A percentile compares a stretch with the other conserved stretches of the same genome.
phyloP scores from a whole-genome alignment of 441 rosid species.

The Iberis amara region DNA sequence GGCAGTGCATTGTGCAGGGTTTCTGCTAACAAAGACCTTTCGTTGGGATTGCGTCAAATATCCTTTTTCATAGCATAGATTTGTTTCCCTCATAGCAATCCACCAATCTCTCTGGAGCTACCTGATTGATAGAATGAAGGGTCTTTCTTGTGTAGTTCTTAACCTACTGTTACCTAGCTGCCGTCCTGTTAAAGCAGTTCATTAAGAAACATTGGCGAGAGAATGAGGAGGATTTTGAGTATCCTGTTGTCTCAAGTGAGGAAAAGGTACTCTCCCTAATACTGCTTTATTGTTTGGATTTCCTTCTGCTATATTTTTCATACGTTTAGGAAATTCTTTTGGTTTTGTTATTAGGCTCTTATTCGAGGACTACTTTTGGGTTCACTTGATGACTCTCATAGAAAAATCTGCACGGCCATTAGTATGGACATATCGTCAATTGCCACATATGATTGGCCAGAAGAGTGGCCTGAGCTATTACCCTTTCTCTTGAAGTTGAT shows the following conservation, averaged over 20 bases:
- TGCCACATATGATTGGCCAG: constrained; percentile 88
- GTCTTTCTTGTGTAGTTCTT: constrained; percentile 33
- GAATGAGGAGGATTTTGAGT: constrained; percentile 73
- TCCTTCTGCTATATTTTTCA: not conserved
- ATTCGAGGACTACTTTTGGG: constrained; percentile 63
- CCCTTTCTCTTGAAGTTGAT: constrained; percentile 71
- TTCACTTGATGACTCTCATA: constrained; percentile 66
- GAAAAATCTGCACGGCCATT: constrained; percentile 81
- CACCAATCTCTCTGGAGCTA: constrained; percentile 8
- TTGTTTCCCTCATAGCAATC: not conserved
- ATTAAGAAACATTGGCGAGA: constrained; percentile 90
- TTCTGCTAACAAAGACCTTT: constrained; percentile 68
- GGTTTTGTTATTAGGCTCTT: constrained; percentile 49
- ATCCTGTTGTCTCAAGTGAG: constrained; percentile 60
- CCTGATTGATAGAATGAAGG: constrained; percentile 14
- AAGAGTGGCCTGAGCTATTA: constrained; percentile 79
- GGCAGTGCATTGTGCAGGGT: constrained; percentile 74
- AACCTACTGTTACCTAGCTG: constrained; percentile 73
- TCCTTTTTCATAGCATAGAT: constrained; percentile 42
- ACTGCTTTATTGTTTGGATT: constrained; percentile 18
- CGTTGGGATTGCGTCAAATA: constrained; percentile 87
- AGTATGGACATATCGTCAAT: constrained; percentile 82
- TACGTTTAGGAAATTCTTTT: constrained; percentile 5
- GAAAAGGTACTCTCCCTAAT: constrained; percentile 54
- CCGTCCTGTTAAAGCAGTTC: constrained; percentile 80